Evolutionary conservation across 768 basidiomycete species (phyloP), one percentile per base, ranked within the genome.

Genomic region (Hygrocybe coccinea): DNA sequence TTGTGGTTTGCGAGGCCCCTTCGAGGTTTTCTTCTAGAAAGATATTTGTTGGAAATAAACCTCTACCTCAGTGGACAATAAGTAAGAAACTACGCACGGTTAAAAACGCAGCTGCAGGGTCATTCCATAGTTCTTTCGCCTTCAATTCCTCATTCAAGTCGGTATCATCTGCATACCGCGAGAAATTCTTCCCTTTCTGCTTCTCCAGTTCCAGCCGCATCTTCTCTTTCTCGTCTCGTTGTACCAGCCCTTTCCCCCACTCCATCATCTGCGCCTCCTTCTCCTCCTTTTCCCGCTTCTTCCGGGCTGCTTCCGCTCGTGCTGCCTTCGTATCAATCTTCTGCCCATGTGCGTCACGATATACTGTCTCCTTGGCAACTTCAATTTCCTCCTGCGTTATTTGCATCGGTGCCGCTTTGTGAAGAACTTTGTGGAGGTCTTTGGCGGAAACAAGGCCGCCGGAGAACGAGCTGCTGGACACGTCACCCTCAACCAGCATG

Each of bases 221-320:
- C 65, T 79, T 81, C 71, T 94, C 90, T 51, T 78, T 73, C 57
- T 94, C 89, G 21, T 90, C 87, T 57, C 85, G 75, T 73, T 98
- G 97, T 37, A 93, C 88, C 35, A 98, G 65, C 29, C 97, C 97
- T 70, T 95, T 98, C 1, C 92, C 93, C 97, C 97, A 98, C 67
- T 95, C 91, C 91, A 95, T 93, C 75, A 91, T 95, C 67, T 81
- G 75, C 49, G 88, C 88, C 65, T 95, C 91, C 65, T 82, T 84
- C 73, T 97, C 90, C 67, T 94, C 86, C 56, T 78, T 76, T 66
- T 92, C 87, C 19, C 91, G 79, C 64, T 93, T 92, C 69, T 80
- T 68, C 60, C 85, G 76, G 41, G 87, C 87, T 29, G 91, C 91
- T 64, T 95, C 94, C 12, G 91, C 95, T 55, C 79, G 81, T 25